Conservation (phyloP, 1,284 basidiomycete species). For the Irpex sp. region DNA sequence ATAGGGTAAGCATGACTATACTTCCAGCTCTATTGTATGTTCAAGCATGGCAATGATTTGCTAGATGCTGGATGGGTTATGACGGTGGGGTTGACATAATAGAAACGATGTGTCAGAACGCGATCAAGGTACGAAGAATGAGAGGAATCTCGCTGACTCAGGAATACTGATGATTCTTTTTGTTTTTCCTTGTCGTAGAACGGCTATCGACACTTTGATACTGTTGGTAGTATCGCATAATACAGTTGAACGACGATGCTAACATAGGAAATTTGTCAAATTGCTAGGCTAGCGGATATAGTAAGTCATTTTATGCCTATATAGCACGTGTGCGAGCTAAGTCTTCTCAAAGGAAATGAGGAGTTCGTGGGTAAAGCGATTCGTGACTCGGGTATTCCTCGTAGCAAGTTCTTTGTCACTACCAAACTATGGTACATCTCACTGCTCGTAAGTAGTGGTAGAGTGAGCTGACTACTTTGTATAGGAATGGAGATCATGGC, state of each 20-base stretch:
- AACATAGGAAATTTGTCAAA: neutral
- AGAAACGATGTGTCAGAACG: slow-evolving; percentile 15
- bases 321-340: too few species aligned
- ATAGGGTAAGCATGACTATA: slow-evolving; percentile 13
- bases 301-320: neutral
- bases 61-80: slow-evolving; percentile 18
- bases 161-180: too few species aligned
- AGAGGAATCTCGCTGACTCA: neutral
- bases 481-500: neutral
- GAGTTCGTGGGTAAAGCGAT: slow-evolving; percentile 11
- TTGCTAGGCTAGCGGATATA: neutral
- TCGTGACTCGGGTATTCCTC: slow-evolving; percentile 13
- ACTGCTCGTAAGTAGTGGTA: neutral
- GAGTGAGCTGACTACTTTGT: neutral
- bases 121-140: slow-evolving; percentile 13
- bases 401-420: slow-evolving; percentile 13
- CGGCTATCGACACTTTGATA: slow-evolving; percentile 14
- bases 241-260: neutral
- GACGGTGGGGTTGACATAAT: slow-evolving; percentile 12
- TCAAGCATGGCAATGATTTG: neutral
- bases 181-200: neutral
- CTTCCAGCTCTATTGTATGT: too few species aligned
- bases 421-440: slow-evolving; percentile 12
- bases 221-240: slow-evolving; percentile 1
- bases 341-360: slow-evolving; percentile 9